phyloP scores from a whole-genome alignment of 1,284 basidiomycete genomes.

The Singerocomus inundabilis region DNA sequence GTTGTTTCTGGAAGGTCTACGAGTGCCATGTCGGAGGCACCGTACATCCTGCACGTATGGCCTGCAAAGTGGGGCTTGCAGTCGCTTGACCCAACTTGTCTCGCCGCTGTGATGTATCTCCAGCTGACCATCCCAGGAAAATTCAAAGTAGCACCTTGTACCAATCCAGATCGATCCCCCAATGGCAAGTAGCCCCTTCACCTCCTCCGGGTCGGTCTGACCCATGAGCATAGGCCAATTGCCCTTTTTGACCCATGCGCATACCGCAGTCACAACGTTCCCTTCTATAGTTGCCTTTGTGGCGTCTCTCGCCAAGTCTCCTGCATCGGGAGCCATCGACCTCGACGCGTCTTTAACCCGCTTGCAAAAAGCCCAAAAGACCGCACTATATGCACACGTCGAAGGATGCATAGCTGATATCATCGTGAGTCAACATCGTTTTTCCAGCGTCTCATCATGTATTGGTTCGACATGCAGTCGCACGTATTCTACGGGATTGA shows the following conservation, averaged over 20 bases:
- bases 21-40: conserved; percentile 19
- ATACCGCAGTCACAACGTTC: conserved; percentile 49
- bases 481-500: conserved; percentile 60
- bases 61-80: conserved; percentile 60
- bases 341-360: conserved; percentile 47
- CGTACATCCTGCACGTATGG: conserved; percentile 59
- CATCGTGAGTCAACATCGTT: conserved; percentile 48
- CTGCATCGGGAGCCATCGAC: conserved; percentile 29
- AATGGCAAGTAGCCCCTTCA: conserved; percentile 48
- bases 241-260: conserved; percentile 63
- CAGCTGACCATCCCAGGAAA: conserved; percentile 63
- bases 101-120: conserved; percentile 63
- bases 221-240: conserved; percentile 53
- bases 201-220: conserved; percentile 6
- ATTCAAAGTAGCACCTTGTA: conserved; percentile 59
- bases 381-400: conserved; percentile 63
- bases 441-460: conserved; percentile 1
- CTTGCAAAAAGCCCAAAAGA: conserved; percentile 49
- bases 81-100: conserved; percentile 64
- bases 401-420: conserved; percentile 68
- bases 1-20: too few relatives aligned
- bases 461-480: conserved; percentile 35
- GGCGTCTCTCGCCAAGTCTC: conserved; percentile 40
- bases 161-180: conserved; percentile 73
- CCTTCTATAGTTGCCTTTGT: conserved; percentile 65